Evolutionary conservation across 352 stramenopile species (phyloP), one percentile per base, ranked within the genome.

Genomic region (Pythium pyrilobum): DNA sequence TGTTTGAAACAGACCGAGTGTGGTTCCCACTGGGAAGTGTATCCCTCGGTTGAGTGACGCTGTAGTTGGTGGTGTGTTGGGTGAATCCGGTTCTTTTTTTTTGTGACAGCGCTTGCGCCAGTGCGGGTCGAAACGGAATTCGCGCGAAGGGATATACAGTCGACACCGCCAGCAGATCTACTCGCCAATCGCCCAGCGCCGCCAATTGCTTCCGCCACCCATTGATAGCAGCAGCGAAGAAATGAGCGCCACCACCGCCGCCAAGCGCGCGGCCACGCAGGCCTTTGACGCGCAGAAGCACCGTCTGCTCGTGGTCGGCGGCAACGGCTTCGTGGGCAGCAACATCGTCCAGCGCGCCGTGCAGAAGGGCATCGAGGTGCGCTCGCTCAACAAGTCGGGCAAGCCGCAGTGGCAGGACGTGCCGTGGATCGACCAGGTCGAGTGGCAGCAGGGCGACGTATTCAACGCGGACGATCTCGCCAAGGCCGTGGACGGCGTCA

Each of bases 271-370:
- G 27, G 45, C 70, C 11, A 64, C 72, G 31, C 75, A 72, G 62
- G 59, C 52, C 15, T 67, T 69, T 50, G 52, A 64, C 33, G 79
- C 77, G 57, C 75, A 71, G 54, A 81, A 91, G 71, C 83, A 92
- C 61, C 55, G 54, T 10, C 63, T 96, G 47, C 77, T 96, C 21
- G 74, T 97, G 42, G 67, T 96, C n/a, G 86, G 86, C 32, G 88
- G 88, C 47, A 95, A 85, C 41, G 86, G 86, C 54, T 97, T 94
- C 66, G 86, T 96, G 29, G 88, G 88, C 52, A 91, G 86, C 67
- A 97, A 97, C 69, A 85, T 96, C 47, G 67, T 95, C 18, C 80
- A 95, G 58, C 82, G 81, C 18, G 86, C 86, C 12, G 76, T 96
- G 28, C 74, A 94, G 64, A 96, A 94, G 34, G 80, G 76, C 45